Evolutionary conservation across 169 alveolate species (phyloP).

Genomic region (Plasmodium vinckei): DNA sequence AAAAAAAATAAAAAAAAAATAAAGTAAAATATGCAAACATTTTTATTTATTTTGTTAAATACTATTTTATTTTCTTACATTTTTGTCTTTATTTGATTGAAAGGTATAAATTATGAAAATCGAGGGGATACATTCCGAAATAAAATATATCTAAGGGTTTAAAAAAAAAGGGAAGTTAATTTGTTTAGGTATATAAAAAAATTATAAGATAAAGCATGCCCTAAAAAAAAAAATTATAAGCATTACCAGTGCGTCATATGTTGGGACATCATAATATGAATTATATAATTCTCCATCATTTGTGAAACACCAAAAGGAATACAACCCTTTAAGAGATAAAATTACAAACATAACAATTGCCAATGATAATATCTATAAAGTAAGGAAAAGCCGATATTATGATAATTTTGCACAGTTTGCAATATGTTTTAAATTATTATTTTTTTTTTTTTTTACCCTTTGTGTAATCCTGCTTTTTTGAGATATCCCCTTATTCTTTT

Average conservation of each 20-base stretch:
- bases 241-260: conserved; percentile 55
- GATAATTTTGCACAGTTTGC: neutral
- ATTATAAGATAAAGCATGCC: neutral
- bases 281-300: conserved; percentile 20
- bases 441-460: conserved; percentile 24
- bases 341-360: conserved; percentile 48
- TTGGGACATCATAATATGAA: conserved; percentile 34
- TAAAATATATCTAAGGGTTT: conserved; percentile 23
- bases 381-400: neutral
- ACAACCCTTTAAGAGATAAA: conserved; percentile 47
- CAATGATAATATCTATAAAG: conserved; percentile 37
- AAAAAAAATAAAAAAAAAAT: neutral
- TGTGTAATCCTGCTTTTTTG: conserved; percentile 28
- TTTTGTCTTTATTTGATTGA: conserved; percentile 49
- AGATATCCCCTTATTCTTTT: conserved; percentile 47
- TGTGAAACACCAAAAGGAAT: conserved; percentile 58
- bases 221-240: too few species aligned
- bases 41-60: neutral
- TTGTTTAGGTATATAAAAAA: neutral
- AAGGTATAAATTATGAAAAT: conserved; percentile 40
- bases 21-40: neutral
- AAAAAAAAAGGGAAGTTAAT: neutral
- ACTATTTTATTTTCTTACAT: conserved; percentile 19
- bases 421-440: neutral
- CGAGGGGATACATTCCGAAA: conserved; percentile 72